Base-by-base conservation (phyloP, 2,329 filamentous ascomycete genomes). In the Aspergillus fumigatiaffinis region DNA sequence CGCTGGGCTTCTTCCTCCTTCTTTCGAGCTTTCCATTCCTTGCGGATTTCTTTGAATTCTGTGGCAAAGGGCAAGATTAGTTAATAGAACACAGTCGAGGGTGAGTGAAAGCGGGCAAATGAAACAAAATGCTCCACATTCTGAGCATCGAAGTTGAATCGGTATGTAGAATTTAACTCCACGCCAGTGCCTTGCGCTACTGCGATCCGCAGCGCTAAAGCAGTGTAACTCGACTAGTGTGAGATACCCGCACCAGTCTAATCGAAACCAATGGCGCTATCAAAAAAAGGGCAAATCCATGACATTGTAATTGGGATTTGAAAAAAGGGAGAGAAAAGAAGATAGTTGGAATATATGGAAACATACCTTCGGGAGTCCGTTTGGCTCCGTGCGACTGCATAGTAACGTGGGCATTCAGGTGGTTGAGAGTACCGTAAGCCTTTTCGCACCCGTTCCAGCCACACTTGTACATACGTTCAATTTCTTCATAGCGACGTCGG, bases 381-480 rank as follows among this genome's bases (percentile, higher is more conserved):
- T 99, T 99, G 65, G 86, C 82, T 10, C 94, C 94, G 68, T 99
- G 94, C 60, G 91, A 94, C 75, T 99, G 94, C 94, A 97, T 97
- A 14, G 94, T 97, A 51, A 99, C 94, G 71, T 99, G 94, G 42
- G 94, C 94, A 71, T 99, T 99, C 66, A 99, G 76, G 73, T 99
- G 94, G 75, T 99, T 99, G 60, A 99, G 79, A 50, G 94, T 99
- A 59, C 94, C 94, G 67, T 99, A 99, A 2, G 94, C 94, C 79
- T 99, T 99, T 77, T 99, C 94, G 71, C 94, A 99, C 8, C 92
- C 92, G 64, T 97, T 93, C 91, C 92, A 97, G 26, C 93, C 94
- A 71, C 94, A 99, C 77, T 97, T 97, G 82, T 99, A 97, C 94
- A 99, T 97, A 71, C 94, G 88, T 80, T 99, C 94, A 67, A 99